phyloP scores from a whole-genome alignment of 805 yeast species.

The Kodamaea neixiangensis region DNA sequence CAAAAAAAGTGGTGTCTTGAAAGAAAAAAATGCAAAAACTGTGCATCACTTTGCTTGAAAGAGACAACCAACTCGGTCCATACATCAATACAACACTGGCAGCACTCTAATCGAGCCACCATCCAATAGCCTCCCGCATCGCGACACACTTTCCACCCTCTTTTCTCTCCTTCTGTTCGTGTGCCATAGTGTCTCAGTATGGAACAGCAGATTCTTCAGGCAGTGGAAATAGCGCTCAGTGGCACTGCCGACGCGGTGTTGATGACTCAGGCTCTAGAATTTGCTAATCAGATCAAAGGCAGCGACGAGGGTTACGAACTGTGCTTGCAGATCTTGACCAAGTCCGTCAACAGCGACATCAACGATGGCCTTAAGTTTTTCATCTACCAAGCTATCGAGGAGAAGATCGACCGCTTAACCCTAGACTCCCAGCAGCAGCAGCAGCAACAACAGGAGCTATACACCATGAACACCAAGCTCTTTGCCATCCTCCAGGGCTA shows the following conservation, averaged over 20 bases:
- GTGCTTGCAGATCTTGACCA: slow-evolving; percentile 49
- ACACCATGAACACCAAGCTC: slow-evolving; percentile 47
- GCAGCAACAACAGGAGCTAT: slow-evolving; percentile 21
- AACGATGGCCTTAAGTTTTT: slow-evolving; percentile 64
- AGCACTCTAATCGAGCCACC: background rate
- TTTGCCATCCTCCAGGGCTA: slow-evolving; percentile 43
- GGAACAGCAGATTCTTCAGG: slow-evolving; percentile 78
- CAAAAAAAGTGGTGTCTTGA: background rate
- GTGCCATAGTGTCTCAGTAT: slow-evolving; percentile 9
- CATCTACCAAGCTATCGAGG: slow-evolving; percentile 68
- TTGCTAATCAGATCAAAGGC: slow-evolving; percentile 53
- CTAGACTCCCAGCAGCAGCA: slow-evolving; percentile 37
- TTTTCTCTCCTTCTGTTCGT: background rate
- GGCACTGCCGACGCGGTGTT: slow-evolving; percentile 62
- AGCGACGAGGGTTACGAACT: slow-evolving; percentile 58
- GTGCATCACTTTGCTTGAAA: background rate
- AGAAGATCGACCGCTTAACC: slow-evolving; percentile 46
- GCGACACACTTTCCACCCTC: background rate
- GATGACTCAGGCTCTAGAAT: slow-evolving; percentile 54
- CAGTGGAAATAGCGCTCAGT: slow-evolving; percentile 79
- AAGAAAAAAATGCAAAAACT: background rate
- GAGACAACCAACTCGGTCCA: background rate
- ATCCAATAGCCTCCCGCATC: background rate
- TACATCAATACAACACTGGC: background rate
- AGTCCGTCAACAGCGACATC: slow-evolving; percentile 22